Evolutionary conservation across 2,329 filamentous ascomycete species (phyloP).

Genomic region (Aspergillus fumigatus): DNA sequence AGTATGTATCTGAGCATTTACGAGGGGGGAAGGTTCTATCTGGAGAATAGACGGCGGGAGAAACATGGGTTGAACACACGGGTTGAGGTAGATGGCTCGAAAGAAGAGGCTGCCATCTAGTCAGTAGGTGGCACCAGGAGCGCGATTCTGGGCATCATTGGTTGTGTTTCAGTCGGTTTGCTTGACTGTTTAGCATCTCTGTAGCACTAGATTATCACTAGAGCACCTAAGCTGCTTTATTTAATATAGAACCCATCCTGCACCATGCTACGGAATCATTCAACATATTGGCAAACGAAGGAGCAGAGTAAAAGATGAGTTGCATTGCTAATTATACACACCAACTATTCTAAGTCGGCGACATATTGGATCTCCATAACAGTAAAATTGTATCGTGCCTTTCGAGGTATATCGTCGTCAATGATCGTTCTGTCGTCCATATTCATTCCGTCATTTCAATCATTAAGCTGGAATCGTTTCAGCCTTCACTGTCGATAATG

Average conservation of each 20-base stretch:
- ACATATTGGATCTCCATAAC: neutral
- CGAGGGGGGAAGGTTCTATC: conserved; percentile 68
- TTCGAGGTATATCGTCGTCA: neutral
- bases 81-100: neutral
- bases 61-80: conserved; percentile 5
- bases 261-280: neutral
- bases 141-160: neutral
- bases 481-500: neutral
- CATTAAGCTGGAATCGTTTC: conserved; percentile 6
- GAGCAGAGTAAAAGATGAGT: neutral
- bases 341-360: neutral
- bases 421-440: conserved; percentile 5
- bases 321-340: neutral
- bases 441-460: conserved; percentile 10
- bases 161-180: neutral
- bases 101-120: conserved; percentile 5
- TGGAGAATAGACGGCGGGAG: conserved; percentile 31
- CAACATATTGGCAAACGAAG: neutral
- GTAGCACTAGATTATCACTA: neutral
- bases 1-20: conserved; percentile 84
- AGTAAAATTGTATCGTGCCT: neutral
- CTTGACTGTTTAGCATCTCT: neutral
- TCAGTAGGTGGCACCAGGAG: neutral
- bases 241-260: neutral
- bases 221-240: neutral